Evolutionary conservation across 352 stramenopile genomes (phyloP).

Genomic region (Phytophthora ramorum): DNA sequence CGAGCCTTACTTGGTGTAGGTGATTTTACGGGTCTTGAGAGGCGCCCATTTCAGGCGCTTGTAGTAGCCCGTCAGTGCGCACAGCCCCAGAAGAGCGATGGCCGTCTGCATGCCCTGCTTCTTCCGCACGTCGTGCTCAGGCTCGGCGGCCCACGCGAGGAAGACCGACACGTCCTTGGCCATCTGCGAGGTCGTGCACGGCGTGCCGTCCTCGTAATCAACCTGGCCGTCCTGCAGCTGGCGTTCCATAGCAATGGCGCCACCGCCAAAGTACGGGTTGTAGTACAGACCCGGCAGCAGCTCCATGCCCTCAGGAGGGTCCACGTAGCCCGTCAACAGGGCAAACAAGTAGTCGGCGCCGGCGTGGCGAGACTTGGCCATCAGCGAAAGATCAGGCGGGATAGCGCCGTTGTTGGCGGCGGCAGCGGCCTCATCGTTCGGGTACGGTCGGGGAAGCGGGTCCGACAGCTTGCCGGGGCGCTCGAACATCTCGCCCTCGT

Average conservation of each 20-base stretch:
- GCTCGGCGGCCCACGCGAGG: conserved; percentile 97
- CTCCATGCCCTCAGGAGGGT: conserved; percentile 93
- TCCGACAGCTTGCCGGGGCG: conserved; percentile 97
- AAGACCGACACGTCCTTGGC: conserved; percentile 98
- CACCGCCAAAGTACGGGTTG: conserved; percentile 99
- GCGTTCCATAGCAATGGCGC: conserved; percentile 98
- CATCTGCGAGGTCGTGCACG: conserved; percentile 98
- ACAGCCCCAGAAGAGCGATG: conserved; percentile 91
- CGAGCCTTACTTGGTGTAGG: conserved; percentile 94
- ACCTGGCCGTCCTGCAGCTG: conserved; percentile 97
- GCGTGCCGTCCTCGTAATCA: conserved; percentile 98
- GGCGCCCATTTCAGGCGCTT: conserved; percentile 98
- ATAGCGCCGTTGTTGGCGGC: conserved; percentile 98
- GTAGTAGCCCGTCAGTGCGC: conserved; percentile 96
- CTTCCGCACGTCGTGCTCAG: conserved; percentile 98
- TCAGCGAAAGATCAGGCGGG: conserved; percentile 97
- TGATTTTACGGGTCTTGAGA: conserved; percentile 98
- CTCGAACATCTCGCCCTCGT: conserved; percentile 99
- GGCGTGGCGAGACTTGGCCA: conserved; percentile 96
- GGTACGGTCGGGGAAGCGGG: conserved; percentile 95
- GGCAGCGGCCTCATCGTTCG: conserved; percentile 97
- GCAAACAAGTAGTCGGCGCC: conserved; percentile 98
- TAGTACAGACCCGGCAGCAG: conserved; percentile 94
- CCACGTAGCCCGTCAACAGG: conserved; percentile 97
- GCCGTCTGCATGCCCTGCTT: conserved; percentile 96